A percentile compares a stretch with the other conserved stretches of the same genome.
These are phyloP conservation scores for Akanthomyces muscarius DNA, from an alignment of 2,329 filamentous ascomycete genomes.

Conservation along the genomic window DNA sequence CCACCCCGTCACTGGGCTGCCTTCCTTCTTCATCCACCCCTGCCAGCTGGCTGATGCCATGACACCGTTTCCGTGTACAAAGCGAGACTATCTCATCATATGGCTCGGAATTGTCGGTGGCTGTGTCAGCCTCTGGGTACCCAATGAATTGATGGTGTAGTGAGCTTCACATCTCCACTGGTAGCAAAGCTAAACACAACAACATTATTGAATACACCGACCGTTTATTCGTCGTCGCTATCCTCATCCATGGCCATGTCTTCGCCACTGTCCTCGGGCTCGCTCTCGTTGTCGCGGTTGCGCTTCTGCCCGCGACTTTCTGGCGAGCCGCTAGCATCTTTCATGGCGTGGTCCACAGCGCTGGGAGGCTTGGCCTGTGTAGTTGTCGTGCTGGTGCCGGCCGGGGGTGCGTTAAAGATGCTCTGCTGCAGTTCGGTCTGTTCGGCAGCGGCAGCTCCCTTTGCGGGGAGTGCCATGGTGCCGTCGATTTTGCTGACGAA, in stretches of 20 bases:
- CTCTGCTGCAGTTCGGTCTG: constrained; percentile 74
- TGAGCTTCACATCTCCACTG: constrained; percentile 20
- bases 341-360: constrained; percentile 44
- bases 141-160: constrained; percentile 59
- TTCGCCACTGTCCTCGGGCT: constrained; percentile 62
- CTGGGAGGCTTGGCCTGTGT: constrained; percentile 41
- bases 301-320: constrained; percentile 66
- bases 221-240: constrained; percentile 65
- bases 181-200: neutral
- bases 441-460: constrained; percentile 50
- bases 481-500: constrained; percentile 88
- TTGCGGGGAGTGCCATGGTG: constrained; percentile 69
- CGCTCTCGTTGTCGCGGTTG: constrained; percentile 59
- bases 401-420: constrained; percentile 68
- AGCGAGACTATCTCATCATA: constrained; percentile 71
- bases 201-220: constrained; percentile 16
- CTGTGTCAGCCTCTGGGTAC: constrained; percentile 74
- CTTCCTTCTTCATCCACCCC: constrained; percentile 88
- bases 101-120: constrained; percentile 88
- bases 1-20: constrained; percentile 74
- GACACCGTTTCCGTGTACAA: constrained; percentile 56
- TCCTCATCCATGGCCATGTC: constrained; percentile 68
- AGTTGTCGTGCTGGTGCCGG: constrained; percentile 35
- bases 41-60: constrained; percentile 84
- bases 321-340: constrained; percentile 45